Evolutionary conservation across 2,329 filamentous ascomycete species (phyloP).

Genomic region (Fusarium mundagurra): DNA sequence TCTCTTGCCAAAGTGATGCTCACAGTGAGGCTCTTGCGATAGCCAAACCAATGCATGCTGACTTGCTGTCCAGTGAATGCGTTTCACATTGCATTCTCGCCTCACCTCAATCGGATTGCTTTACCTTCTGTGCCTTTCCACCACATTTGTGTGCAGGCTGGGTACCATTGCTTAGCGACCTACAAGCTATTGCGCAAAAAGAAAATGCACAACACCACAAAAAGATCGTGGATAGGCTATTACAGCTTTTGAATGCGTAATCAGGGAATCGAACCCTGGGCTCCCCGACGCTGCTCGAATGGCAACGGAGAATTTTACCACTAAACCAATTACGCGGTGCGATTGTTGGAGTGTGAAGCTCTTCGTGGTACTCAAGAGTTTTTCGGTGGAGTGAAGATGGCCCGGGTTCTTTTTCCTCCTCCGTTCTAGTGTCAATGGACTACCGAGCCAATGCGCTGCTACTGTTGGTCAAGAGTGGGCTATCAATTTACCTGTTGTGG

Average conservation of each 20-base stretch:
- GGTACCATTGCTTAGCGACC: too few relatives aligned
- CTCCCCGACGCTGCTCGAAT: constrained; percentile 1
- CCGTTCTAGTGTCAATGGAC: background rate
- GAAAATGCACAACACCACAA: background rate
- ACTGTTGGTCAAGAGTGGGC: background rate
- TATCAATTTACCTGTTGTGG: background rate
- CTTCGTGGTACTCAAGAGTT: accelerated
- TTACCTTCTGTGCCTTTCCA: too few relatives aligned
- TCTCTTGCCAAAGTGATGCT: background rate
- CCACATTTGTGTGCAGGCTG: too few relatives aligned
- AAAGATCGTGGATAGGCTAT: background rate
- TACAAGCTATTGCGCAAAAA: too few relatives aligned
- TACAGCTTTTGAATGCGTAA: background rate
- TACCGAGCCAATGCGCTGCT: background rate
- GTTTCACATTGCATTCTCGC: accelerated
- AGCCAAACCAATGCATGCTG: background rate
- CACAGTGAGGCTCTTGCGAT: background rate
- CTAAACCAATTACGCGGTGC: constrained; percentile 20
- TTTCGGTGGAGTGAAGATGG: background rate
- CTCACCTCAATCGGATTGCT: accelerated
- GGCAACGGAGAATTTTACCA: constrained; percentile 27
- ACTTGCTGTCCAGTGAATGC: accelerated
- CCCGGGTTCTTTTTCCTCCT: background rate
- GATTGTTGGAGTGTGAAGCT: accelerated
- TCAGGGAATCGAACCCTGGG: constrained; percentile 23